phyloP scores from a whole-genome alignment of 2,329 filamentous ascomycete genomes.

The Aspergillus fumigatiaffinis region DNA sequence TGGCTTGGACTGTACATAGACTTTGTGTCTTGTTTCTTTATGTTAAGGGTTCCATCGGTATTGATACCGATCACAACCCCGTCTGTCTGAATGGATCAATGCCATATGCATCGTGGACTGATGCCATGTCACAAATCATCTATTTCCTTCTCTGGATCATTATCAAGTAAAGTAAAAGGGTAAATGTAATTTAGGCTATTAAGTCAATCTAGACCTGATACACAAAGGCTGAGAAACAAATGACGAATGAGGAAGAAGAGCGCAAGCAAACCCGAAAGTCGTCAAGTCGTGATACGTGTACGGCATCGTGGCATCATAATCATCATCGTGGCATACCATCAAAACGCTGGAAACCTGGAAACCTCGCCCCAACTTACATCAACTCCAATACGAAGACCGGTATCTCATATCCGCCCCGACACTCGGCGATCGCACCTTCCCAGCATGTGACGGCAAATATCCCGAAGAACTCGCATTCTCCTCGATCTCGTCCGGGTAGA shows the following conservation, averaged over 20 bases:
- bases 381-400: not conserved
- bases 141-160: not conserved
- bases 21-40: not conserved
- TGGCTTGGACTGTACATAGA: conserved; percentile 3
- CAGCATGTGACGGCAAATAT: not conserved
- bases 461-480: conserved; percentile 9
- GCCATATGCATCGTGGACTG: not conserved
- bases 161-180: not conserved
- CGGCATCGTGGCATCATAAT: not conserved
- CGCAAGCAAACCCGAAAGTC: not conserved
- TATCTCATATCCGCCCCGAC: not conserved
- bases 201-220: not conserved
- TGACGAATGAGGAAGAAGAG: not conserved
- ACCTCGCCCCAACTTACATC: not conserved
- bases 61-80: not conserved
- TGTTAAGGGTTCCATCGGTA: not conserved
- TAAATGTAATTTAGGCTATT: not conserved
- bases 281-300: not conserved
- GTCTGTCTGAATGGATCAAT: not conserved
- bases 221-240: not conserved
- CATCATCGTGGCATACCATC: not conserved
- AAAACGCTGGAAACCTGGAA: too few species aligned
- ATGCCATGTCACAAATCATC: not conserved
- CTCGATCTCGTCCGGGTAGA: conserved; percentile 32
- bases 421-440: not conserved